Conservation (phyloP, 2,329 filamentous ascomycete species). For the Plenodomus tracheiphilus region DNA sequence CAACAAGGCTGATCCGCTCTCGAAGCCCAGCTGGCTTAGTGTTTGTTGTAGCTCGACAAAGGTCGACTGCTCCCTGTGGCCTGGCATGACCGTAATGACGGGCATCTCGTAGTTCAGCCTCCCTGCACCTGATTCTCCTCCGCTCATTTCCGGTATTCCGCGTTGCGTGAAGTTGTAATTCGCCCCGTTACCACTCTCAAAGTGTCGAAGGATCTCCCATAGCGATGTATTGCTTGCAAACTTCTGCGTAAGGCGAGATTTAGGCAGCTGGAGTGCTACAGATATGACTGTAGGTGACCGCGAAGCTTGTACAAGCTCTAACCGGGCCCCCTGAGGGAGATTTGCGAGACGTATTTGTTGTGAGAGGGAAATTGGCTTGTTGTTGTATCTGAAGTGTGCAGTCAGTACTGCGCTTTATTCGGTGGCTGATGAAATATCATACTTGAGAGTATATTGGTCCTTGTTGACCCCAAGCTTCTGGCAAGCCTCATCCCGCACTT, state of each 20-base stretch:
- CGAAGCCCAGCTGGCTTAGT: constrained; percentile 82
- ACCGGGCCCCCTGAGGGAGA: constrained; percentile 81
- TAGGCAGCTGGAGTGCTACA: constrained; percentile 83
- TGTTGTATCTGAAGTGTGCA: constrained; percentile 55
- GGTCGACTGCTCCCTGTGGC: constrained; percentile 67
- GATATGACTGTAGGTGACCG: constrained; percentile 84
- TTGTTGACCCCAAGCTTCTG: constrained; percentile 74
- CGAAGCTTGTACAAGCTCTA: constrained; percentile 87
- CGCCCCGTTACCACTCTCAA: constrained; percentile 64
- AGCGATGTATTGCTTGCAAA: constrained; percentile 85
- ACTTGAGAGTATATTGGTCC: constrained; percentile 82
- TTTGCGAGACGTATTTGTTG: constrained; percentile 81
- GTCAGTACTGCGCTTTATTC: constrained; percentile 1
- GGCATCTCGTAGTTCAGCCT: constrained; percentile 88
- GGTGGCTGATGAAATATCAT: too few species aligned
- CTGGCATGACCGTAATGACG: constrained; percentile 77
- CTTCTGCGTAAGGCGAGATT: constrained; percentile 76
- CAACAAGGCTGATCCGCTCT: constrained; percentile 78
- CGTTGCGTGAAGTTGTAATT: constrained; percentile 80
- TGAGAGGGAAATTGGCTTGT: constrained; percentile 84
- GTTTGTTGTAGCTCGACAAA: constrained; percentile 89
- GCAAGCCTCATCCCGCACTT: constrained; percentile 87
- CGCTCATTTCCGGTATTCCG: constrained; percentile 67
- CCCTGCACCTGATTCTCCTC: constrained; percentile 61
- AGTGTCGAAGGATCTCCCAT: constrained; percentile 88